Evolutionary conservation across 768 basidiomycete species (phyloP).

Genomic region (Psilocybe tampanensis): DNA sequence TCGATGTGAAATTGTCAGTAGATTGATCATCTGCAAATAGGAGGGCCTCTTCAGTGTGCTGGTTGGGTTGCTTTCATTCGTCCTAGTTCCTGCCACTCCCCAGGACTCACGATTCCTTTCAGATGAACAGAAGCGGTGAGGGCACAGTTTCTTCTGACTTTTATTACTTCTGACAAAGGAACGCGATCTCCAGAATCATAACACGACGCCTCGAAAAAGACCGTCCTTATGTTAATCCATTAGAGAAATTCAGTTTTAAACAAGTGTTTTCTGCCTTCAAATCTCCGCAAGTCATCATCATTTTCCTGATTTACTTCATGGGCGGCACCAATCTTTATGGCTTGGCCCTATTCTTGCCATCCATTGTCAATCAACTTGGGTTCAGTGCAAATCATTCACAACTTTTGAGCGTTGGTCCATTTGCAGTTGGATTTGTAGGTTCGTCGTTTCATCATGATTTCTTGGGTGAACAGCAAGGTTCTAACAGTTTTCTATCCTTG

Average conservation of each 20-base stretch:
- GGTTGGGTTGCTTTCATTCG: conserved; percentile 46
- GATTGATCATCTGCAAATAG: conserved; percentile 14
- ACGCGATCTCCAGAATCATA: conserved; percentile 25
- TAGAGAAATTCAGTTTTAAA: conserved; percentile 32
- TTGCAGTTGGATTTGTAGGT: conserved; percentile 38
- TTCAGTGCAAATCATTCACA: conserved; percentile 34
- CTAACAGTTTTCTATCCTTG: not conserved
- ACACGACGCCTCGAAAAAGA: conserved; percentile 33
- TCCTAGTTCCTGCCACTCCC: conserved; percentile 37
- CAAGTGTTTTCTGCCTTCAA: conserved; percentile 33
- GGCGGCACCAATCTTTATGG: conserved; percentile 37
- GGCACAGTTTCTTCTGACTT: not conserved
- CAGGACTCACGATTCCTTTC: conserved; percentile 31
- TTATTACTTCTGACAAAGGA: not conserved
- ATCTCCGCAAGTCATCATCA: conserved; percentile 36
- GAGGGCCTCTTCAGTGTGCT: conserved; percentile 52
- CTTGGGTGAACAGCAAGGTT: not conserved
- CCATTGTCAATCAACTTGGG: conserved; percentile 37
- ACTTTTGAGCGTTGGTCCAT: conserved; percentile 41
- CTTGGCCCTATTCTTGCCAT: conserved; percentile 37
- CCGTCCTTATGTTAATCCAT: conserved; percentile 28
- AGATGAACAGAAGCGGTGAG: conserved; percentile 31
- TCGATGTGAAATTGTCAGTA: not conserved
- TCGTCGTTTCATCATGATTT: conserved; percentile 2
- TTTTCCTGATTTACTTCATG: conserved; percentile 38